Evolutionary conservation across 768 basidiomycete species (phyloP), one percentile per base, ranked within the genome.

Genomic region (Hericium rajendrae): DNA sequence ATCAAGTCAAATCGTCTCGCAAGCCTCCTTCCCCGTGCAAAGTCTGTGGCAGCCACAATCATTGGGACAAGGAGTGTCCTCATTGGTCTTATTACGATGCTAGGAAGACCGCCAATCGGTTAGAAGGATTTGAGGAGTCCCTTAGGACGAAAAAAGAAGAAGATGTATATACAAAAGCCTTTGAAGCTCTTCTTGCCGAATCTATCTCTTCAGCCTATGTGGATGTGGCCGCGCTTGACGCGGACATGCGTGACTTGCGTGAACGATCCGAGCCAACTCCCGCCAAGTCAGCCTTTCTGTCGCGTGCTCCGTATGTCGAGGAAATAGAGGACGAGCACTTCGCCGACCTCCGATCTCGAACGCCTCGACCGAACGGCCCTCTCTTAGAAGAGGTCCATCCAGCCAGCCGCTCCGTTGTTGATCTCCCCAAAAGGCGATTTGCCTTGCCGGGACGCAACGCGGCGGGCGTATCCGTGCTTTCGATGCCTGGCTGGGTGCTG

Each of bases 11-110:
- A n/a, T 52, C 51, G 10, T 8, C 37, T 13, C 18, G 26, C 13
- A 10, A 13, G 6, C 51, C 51, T 52, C 51, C 51, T 16, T 52
- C 51, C 4, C 51, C 51, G 13, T 52, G 51, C 51, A 52, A 52
- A 37, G 11, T 37, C 6, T 73, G 53, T 70, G 72, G 72, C 6
- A 70, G 69, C 48, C 0, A 59, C 69, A 12, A 71, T 22, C 22
- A 22, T 22, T 22, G 22, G 22, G 22, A 22, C 22, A 22, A 22
- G 22, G 22, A 22, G 22, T 22, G 22, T 22, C 22, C 22, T 22
- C 22, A 22, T 22, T 22, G 22, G 22, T 22, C 22, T 22, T 22
- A 22, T 22, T 22, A 22, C 22, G 22, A 22, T 22, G 22, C 22
- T 22, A 22, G 22, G 22, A 22, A 22, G 22, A 22, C 22, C 22